phyloP scores from a whole-genome alignment of 2,329 filamentous ascomycete genomes.

The Cladorrhinum sp. region DNA sequence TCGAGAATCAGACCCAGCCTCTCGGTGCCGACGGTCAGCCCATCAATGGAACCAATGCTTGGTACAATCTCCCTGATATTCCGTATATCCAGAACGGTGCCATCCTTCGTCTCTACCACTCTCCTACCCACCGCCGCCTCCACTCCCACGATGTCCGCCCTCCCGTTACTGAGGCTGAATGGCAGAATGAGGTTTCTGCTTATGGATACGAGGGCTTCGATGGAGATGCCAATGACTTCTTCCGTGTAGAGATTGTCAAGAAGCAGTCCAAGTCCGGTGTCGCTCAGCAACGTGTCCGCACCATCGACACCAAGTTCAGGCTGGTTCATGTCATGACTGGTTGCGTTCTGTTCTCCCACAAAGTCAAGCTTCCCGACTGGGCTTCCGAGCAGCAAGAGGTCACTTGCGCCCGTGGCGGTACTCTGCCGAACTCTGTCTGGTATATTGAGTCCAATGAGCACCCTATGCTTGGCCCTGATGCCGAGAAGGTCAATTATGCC shows the following conservation, averaged over 20 bases:
- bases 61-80: conserved; percentile 69
- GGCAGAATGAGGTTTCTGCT: conserved; percentile 94
- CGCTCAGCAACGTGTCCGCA: conserved; percentile 82
- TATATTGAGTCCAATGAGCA: conserved; percentile 92
- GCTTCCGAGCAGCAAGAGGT: conserved; percentile 98
- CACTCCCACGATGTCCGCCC: conserved; percentile 94
- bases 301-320: conserved; percentile 95
- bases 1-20: conserved; percentile 96
- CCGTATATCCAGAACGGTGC: conserved; percentile 74
- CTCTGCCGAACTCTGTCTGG: conserved; percentile 94
- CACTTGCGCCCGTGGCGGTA: conserved; percentile 90
- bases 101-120: conserved; percentile 79
- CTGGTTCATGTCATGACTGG: conserved; percentile 96
- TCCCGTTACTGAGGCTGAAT: conserved; percentile 81
- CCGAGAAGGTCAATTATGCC: conserved; percentile 94
- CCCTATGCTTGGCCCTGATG: conserved; percentile 66
- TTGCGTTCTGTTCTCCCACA: conserved; percentile 95
- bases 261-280: conserved; percentile 74
- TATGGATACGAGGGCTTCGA: conserved; percentile 97
- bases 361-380: conserved; percentile 98
- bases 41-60: conserved; percentile 77
- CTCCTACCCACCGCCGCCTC: conserved; percentile 78
- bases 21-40: conserved; percentile 70
- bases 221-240: conserved; percentile 93
- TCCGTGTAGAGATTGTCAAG: conserved; percentile 93